A percentile compares a stretch with the other conserved stretches of the same genome.
Evolutionary conservation across 2,329 filamentous ascomycete species (phyloP).

Genomic region (Raffaelea deltoideospora): DNA sequence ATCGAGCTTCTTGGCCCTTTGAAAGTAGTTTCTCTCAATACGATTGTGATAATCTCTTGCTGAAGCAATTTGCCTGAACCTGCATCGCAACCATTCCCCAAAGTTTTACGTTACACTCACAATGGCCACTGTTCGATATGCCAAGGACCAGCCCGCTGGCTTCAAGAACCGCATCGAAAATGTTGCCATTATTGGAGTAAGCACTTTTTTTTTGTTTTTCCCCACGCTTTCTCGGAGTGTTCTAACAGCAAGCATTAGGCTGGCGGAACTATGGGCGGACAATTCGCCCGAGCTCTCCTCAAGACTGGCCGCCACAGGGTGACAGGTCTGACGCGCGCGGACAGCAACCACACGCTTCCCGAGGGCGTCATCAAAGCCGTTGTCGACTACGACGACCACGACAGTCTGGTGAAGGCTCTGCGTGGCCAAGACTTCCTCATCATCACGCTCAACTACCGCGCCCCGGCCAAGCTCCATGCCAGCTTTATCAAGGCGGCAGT

Average conservation of each 20-base stretch:
- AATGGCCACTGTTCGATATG: constrained; percentile 9
- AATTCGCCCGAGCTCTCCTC: constrained; percentile 8
- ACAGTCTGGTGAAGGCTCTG: constrained; percentile 8
- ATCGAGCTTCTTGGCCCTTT: no score
- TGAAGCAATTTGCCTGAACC: no score
- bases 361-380: constrained; percentile 20
- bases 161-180: constrained; percentile 13
- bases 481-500: constrained; percentile 27
- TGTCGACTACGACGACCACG: constrained; percentile 21
- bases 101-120: no score
- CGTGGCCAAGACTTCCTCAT: constrained; percentile 10
- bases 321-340: constrained; percentile 31
- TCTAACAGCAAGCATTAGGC: constrained; percentile 8
- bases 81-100: no score
- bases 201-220: neutral
- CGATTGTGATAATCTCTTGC: no score
- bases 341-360: constrained; percentile 25
- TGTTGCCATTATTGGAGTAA: constrained; percentile 13
- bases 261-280: constrained; percentile 10
- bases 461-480: constrained; percentile 19
- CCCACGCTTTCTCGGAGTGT: no score
- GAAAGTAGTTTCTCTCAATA: no score
- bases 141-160: constrained; percentile 14
- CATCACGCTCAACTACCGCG: constrained; percentile 9
- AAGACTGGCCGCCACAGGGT: constrained; percentile 26